Base-by-base conservation (phyloP, 2,329 filamentous ascomycete genomes). In the Stachybotrys echinatus region DNA sequence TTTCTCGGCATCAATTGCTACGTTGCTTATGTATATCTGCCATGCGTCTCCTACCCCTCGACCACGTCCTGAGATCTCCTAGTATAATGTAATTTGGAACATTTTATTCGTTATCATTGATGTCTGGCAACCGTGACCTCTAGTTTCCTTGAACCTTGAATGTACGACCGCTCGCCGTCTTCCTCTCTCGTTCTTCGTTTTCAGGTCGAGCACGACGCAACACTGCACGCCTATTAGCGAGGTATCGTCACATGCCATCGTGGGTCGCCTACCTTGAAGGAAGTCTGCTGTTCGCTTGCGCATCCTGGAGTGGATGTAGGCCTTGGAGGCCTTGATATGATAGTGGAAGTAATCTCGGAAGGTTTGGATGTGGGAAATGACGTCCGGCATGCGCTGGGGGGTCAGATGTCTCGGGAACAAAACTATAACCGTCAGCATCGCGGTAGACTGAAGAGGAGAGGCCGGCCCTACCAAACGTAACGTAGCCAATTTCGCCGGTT, bases 301-400 rank as follows among this genome's bases (percentile, higher is more conserved):
- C 94, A 99, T 99, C 64, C 95, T 84, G 31, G 92, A 95, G 79
- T 99, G 94, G 58, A 99, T 99, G 65, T 96, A 99, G 48, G 95
- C 94, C 79, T 99, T 99, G 55, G 92, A 96, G 23, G 94, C 95
- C 75, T 99, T 99, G 74, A 99, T 99, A 72, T 99, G 94, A 71
- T 99, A 99, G 72, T 99, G 94, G 79, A 99, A 99, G 73, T 99
- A 99, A 67, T 99, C 94, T 58, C 94, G 89, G 88, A 99, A 99
- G 14, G 94, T 99, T 74, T 99, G 95, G 62, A 99, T 97, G 69
- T 99, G 95, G 47, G 92, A 96, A 60, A 99, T 99, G 67, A 95
- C 92, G 58, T 96, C 92, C 53, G 89, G 87, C 74, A 95, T 89
- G 65, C 91, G 84, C 70, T 96, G 90, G 14, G 85, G 84, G 14